Evolutionary conservation across 1,139 yeast species (phyloP), one percentile per base, ranked within the genome.

Genomic region (Protomyces gravidus): DNA sequence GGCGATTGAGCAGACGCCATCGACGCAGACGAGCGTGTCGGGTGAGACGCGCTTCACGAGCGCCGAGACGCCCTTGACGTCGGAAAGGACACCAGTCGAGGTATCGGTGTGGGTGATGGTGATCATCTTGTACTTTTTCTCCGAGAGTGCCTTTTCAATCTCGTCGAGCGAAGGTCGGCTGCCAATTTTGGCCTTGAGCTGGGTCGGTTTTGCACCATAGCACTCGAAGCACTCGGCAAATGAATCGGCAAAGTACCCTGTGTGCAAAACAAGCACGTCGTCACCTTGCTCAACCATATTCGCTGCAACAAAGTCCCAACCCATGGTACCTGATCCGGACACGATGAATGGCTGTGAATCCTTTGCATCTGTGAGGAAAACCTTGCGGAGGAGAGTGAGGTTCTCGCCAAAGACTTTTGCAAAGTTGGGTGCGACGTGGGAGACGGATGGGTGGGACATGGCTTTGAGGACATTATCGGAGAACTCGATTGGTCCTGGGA

Each of bases 31-130:
- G 65, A 90, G 79, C 25, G 97, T 83, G 45, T 86, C 85, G 58
- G 97, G 97, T 2, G 89, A 80, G 3, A 78, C 76, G 64, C 76
- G 71, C 68, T 84, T 81, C 63, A 87, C 86, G 17, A 85, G 67
- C 59, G 73, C 73, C 39, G 95, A 73, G 63, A 89, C 78, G 21
- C 79, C 77, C 69, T 81, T 78, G 65, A 92, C 83, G 68, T 89
- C 86, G 56, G 85, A 77, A 49, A 89, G 81, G 45, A 90, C 97
- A 30, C 96, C 95, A 48, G 97, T 89, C 2, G 97, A 89, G 48
- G 97, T 92, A 73, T 90, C 98, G 42, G 92, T 97, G 68, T 90
- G 97, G 48, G 97, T 92, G 68, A 90, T 81, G 58, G 96, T 88
- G 66, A 90, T 79, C 59, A 88, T 79, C 66, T 81, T 73, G 75